Evolutionary conservation across 352 stramenopile genomes (phyloP).

Genomic region (Pythium phragmiticola): DNA sequence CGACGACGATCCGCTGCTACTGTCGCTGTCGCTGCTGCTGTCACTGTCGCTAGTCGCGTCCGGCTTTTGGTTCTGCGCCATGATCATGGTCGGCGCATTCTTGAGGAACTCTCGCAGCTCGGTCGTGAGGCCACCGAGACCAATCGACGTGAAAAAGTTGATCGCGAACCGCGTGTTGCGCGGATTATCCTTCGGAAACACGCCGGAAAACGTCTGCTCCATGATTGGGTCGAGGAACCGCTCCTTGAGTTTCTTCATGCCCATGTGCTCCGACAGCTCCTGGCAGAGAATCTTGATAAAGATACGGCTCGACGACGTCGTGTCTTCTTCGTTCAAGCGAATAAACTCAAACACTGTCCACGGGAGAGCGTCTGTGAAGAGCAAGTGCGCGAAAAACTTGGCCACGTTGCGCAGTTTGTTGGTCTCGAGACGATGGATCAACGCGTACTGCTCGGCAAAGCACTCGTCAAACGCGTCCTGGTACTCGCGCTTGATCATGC

Average conservation of each 20-base stretch:
- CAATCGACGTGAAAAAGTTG: slow-evolving; percentile 99
- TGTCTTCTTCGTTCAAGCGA: slow-evolving; percentile 98
- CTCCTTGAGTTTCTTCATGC: slow-evolving; percentile 94
- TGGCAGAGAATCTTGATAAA: slow-evolving; percentile 99
- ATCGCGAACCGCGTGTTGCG: slow-evolving; percentile 98
- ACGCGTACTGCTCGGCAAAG: slow-evolving; percentile 94
- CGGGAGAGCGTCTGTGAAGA: slow-evolving; percentile 97
- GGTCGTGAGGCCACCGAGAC: slow-evolving; percentile 97
- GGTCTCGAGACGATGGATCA: slow-evolving; percentile 98
- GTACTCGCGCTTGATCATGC: slow-evolving; percentile 95
- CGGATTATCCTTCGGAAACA: slow-evolving; percentile 97
- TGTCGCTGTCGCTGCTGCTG: slow-evolving; percentile 44
- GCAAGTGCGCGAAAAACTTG: slow-evolving; percentile 98
- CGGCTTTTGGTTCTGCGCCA: slow-evolving; percentile 56
- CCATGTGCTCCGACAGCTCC: slow-evolving; percentile 97
- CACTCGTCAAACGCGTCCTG: slow-evolving; percentile 94
- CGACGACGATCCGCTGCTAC: slow-evolving; percentile 37
- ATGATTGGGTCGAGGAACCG: slow-evolving; percentile 93
- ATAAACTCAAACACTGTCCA: slow-evolving; percentile 98
- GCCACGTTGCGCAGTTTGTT: slow-evolving; percentile 99
- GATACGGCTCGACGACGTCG: slow-evolving; percentile 98
- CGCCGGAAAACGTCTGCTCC: slow-evolving; percentile 89
- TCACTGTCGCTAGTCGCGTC: slow-evolving; percentile 30
- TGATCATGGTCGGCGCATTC: slow-evolving; percentile 95
- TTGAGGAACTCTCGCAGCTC: slow-evolving; percentile 96